phyloP scores from a whole-genome alignment of 352 stramenopile species.

The Phytophthora multivora region DNA sequence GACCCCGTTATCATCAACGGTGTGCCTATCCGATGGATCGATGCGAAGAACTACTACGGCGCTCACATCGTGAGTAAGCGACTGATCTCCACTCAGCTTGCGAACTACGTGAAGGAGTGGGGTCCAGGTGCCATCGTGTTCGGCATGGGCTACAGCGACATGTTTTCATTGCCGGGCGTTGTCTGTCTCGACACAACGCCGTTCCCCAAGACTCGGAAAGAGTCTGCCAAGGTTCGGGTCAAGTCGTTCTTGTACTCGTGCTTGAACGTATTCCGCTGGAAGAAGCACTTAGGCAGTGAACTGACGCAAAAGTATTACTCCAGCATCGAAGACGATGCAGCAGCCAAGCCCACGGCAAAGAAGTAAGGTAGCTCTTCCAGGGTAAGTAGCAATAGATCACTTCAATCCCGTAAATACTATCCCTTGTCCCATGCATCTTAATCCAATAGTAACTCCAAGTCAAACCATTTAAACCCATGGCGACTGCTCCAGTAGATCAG shows the following conservation, averaged over 20 bases:
- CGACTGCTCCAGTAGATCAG: slow-evolving; percentile 8
- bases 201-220: slow-evolving; percentile 77
- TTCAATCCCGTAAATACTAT: slow-evolving; percentile 7
- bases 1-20: slow-evolving; percentile 86
- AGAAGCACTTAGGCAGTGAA: slow-evolving; percentile 78
- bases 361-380: not conserved
- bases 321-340: slow-evolving; percentile 8
- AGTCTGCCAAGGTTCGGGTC: slow-evolving; percentile 71
- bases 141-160: slow-evolving; percentile 88
- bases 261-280: slow-evolving; percentile 74
- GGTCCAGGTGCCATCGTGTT: slow-evolving; percentile 84
- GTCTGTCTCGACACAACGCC: slow-evolving; percentile 85
- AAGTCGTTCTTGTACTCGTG: slow-evolving; percentile 80
- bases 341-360: slow-evolving; percentile 5
- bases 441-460: slow-evolving; percentile 3
- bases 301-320: slow-evolving; percentile 71
- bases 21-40: slow-evolving; percentile 85
- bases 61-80: slow-evolving; percentile 90
- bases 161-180: slow-evolving; percentile 82
- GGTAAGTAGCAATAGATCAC: slow-evolving; percentile 6
- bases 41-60: slow-evolving; percentile 90
- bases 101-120: slow-evolving; percentile 88
- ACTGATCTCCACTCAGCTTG: slow-evolving; percentile 79
- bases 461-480: not conserved
- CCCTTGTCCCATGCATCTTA: slow-evolving; percentile 1